These are phyloP conservation scores for Volvox carteri DNA, from an alignment of 163 green algal genomes.

Conservation along the genomic window DNA sequence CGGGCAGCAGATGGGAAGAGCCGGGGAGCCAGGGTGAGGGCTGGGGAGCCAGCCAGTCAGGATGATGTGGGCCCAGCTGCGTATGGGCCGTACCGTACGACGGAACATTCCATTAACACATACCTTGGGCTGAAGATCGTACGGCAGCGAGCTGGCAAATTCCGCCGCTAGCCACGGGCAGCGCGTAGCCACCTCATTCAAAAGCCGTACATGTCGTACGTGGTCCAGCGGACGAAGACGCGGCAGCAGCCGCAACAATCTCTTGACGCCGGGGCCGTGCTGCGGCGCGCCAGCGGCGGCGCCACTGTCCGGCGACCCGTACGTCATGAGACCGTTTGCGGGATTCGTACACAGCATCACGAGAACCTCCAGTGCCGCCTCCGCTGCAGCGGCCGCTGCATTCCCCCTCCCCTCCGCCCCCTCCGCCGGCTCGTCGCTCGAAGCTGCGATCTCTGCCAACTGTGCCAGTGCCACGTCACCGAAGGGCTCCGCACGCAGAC, in stretches of 20 bases:
- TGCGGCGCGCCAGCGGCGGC: neutral
- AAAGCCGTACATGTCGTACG: slow-evolving; percentile 52
- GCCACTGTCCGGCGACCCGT: neutral
- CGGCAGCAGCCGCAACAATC: slow-evolving; percentile 60
- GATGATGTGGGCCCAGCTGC: too few species aligned
- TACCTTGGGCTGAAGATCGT: slow-evolving; percentile 56
- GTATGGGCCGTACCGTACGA: too few species aligned
- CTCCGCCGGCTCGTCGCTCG: slow-evolving; percentile 13
- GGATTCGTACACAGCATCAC: slow-evolving; percentile 61
- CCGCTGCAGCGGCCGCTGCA: slow-evolving; percentile 41
- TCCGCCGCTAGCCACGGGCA: slow-evolving; percentile 57
- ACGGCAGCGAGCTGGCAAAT: slow-evolving; percentile 58
- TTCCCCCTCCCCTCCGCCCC: neutral
- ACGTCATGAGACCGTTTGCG: slow-evolving; percentile 45
- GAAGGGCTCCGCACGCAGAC: slow-evolving; percentile 47
- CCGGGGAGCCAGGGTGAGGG: too few species aligned
- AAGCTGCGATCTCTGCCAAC: slow-evolving; percentile 50
- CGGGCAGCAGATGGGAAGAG: too few species aligned
- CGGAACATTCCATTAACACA: too few species aligned
- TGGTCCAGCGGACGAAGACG: slow-evolving; percentile 52
- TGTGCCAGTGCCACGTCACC: slow-evolving; percentile 56
- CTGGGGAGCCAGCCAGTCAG: too few species aligned
- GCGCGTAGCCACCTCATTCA: slow-evolving; percentile 34
- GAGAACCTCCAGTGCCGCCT: slow-evolving; percentile 49
- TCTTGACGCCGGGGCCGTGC: slow-evolving; percentile 28